phyloP scores from a whole-genome alignment of 1,284 basidiomycete genomes.

The Cutaneotrichosporon sp. region DNA sequence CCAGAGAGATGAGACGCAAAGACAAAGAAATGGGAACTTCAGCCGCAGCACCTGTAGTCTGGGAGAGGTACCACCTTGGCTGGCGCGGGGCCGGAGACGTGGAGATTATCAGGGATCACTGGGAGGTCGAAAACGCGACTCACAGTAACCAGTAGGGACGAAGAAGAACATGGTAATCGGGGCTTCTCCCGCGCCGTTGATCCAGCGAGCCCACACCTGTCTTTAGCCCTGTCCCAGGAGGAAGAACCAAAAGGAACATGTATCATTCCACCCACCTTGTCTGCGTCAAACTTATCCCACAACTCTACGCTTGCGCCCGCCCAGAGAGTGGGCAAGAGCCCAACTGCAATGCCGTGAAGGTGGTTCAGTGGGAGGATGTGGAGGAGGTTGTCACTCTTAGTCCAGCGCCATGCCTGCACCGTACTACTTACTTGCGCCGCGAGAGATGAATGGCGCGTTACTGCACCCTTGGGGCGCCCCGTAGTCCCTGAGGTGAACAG shows the following conservation, averaged over 20 bases:
- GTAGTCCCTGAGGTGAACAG: slow-evolving; percentile 49
- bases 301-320: slow-evolving; percentile 48
- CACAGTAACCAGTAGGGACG: slow-evolving; percentile 41
- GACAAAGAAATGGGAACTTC: too few species aligned
- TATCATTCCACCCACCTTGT: slow-evolving; percentile 27
- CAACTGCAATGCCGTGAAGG: slow-evolving; percentile 49
- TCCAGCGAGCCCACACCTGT: slow-evolving; percentile 39
- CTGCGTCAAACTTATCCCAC: slow-evolving; percentile 43
- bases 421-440: slow-evolving; percentile 40
- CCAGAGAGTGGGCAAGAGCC: slow-evolving; percentile 45
- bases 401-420: slow-evolving; percentile 43
- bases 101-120: background rate
- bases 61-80: too few species aligned
- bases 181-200: slow-evolving; percentile 28
- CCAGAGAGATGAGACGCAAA: too few species aligned
- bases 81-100: background rate
- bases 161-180: slow-evolving; percentile 43
- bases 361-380: slow-evolving; percentile 47
- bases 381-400: slow-evolving; percentile 32
- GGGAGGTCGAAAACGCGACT: background rate
- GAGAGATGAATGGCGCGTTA: slow-evolving; percentile 45
- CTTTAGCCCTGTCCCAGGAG: background rate
- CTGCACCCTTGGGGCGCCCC: slow-evolving; percentile 45
- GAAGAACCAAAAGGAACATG: background rate
- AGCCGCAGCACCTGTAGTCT: too few species aligned